Conservation (phyloP, 176 grass and related monocot species). For the Saccharum officinarum region DNA sequence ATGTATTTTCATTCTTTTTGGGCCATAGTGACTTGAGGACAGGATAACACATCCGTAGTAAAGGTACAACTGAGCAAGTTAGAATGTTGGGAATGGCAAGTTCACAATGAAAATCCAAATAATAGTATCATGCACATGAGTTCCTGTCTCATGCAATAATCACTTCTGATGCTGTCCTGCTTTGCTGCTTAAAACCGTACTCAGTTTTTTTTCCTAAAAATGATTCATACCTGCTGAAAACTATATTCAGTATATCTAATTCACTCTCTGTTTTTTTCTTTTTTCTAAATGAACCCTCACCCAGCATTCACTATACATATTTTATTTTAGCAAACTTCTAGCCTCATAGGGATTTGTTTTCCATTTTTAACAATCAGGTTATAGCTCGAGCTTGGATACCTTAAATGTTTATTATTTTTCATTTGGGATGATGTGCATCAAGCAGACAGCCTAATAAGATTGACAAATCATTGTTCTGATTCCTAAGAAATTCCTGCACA, state of each 20-base stretch:
- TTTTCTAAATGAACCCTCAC: background rate
- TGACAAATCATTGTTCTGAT: background rate
- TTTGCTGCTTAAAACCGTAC: constrained; percentile 2
- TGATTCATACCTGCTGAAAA: background rate
- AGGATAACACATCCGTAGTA: constrained; percentile 37
- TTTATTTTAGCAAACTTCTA: constrained; percentile 24
- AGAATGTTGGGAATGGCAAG: constrained; percentile 33
- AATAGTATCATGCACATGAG: constrained; percentile 4
- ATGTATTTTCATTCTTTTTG: constrained; percentile 50
- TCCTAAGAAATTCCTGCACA: too few species aligned
- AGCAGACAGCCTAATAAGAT: background rate
- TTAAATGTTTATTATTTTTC: background rate
- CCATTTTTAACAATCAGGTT: background rate
- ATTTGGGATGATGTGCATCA: background rate
- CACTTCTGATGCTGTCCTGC: background rate
- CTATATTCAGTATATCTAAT: background rate
- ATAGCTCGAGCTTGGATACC: background rate
- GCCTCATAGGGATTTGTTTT: background rate
- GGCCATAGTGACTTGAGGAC: constrained; percentile 32
- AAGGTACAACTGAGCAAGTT: constrained; percentile 35
- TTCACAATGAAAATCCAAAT: constrained; percentile 38
- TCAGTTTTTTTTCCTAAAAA: background rate
- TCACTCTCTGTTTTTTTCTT: background rate
- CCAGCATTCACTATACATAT: background rate
- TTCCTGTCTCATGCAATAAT: background rate